Evolutionary conservation across 306 rosid genomes (phyloP).

Genomic region (Calophaca sinica): DNA sequence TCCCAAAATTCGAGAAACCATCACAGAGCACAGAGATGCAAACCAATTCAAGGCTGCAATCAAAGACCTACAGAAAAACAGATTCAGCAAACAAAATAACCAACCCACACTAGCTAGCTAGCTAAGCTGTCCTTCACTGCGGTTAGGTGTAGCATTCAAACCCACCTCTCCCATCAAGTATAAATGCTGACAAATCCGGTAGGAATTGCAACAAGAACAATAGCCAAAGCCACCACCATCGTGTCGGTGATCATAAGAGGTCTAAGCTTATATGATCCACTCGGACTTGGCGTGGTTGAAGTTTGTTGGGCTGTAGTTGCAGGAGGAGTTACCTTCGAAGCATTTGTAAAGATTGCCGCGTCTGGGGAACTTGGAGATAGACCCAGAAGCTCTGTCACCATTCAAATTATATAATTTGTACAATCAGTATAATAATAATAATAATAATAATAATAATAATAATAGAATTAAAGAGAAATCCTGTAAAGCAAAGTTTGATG

Average conservation of each 20-base stretch:
- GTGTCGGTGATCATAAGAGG: constrained; percentile 37
- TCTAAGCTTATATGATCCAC: background rate
- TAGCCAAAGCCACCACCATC: constrained; percentile 46
- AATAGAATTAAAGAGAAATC: too few species aligned
- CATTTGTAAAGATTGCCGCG: constrained; percentile 74
- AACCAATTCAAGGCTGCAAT: constrained; percentile 11
- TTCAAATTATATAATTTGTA: too few species aligned
- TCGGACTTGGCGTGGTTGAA: background rate
- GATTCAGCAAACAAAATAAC: constrained; percentile 3
- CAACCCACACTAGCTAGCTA: background rate
- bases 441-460: too few species aligned
- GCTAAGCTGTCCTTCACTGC: background rate
- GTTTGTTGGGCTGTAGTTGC: background rate
- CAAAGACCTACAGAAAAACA: constrained; percentile 28
- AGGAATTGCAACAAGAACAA: constrained; percentile 49
- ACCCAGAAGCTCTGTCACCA: constrained; percentile 68
- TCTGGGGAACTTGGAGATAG: constrained; percentile 74
- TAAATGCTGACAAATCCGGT: constrained; percentile 30
- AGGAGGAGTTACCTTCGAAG: constrained; percentile 42
- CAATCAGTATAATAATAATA: too few species aligned
- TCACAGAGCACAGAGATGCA: background rate
- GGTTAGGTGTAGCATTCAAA: constrained; percentile 34
- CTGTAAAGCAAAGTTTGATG: too few species aligned
- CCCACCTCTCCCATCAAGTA: background rate
- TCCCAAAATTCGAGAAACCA: constrained; percentile 37